Percentiles rank a stretch among this genome's conserved stretches.
Evolutionary conservation across 805 yeast genomes (phyloP).

Genomic region (Candida broadrunensis): DNA sequence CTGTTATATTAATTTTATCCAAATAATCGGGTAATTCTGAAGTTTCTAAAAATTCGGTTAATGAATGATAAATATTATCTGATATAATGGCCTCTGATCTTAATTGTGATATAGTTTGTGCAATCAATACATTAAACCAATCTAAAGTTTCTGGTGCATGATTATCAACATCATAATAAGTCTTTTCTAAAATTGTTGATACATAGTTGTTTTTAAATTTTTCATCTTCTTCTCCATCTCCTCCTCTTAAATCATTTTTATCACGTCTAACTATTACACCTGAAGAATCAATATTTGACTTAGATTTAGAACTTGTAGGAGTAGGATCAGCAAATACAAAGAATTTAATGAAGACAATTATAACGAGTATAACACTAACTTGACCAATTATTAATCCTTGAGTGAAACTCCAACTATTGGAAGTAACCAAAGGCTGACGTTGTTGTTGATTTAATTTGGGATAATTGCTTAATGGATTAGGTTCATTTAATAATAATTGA

Average conservation of each 20-base stretch:
- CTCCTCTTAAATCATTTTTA: slow-evolving; percentile 11
- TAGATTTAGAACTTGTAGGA: slow-evolving; percentile 27
- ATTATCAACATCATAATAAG: slow-evolving; percentile 84
- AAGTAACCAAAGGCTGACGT: slow-evolving; percentile 3
- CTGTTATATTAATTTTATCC: slow-evolving; percentile 75
- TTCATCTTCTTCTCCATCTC: slow-evolving; percentile 14
- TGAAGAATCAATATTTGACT: slow-evolving; percentile 22
- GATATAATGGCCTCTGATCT: slow-evolving; percentile 84
- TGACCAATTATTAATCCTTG: slow-evolving; percentile 77
- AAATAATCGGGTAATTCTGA: slow-evolving; percentile 76
- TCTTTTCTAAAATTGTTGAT: slow-evolving; percentile 72
- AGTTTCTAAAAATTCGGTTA: slow-evolving; percentile 62
- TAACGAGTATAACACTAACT: slow-evolving; percentile 60
- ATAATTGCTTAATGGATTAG: neutral
- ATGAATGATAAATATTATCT: slow-evolving; percentile 78
- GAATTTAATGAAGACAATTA: slow-evolving; percentile 66
- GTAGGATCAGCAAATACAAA: slow-evolving; percentile 72
- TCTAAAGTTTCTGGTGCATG: slow-evolving; percentile 91
- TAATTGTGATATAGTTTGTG: slow-evolving; percentile 83
- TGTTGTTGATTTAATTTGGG: neutral
- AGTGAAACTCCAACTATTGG: slow-evolving; percentile 59
- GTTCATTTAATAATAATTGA: slow-evolving; percentile 17
- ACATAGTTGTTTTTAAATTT: slow-evolving; percentile 14
- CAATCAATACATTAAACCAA: slow-evolving; percentile 94
- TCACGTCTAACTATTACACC: slow-evolving; percentile 34